phyloP scores from a whole-genome alignment of 441 rosid species.

The Populus tomentosa region DNA sequence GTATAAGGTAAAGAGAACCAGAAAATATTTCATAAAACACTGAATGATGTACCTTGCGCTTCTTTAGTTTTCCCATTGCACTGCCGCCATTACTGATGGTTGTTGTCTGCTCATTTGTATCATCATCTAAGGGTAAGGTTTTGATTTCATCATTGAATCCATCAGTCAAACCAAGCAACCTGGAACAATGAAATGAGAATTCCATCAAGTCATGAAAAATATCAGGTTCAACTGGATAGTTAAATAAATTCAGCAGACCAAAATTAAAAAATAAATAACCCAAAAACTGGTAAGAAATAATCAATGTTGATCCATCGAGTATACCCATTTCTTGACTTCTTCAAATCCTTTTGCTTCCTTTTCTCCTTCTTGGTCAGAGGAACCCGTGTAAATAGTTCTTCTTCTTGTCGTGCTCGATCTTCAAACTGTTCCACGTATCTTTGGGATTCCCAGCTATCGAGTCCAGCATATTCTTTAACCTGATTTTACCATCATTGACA shows the following conservation, averaged over 20 bases:
- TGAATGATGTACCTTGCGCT: slow-evolving; percentile 40
- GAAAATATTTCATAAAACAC: too few species aligned
- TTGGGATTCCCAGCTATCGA: slow-evolving; percentile 59
- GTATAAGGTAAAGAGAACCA: too few species aligned
- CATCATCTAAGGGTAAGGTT: slow-evolving; percentile 47
- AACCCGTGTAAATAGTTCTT: slow-evolving; percentile 71
- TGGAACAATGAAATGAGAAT: slow-evolving; percentile 6
- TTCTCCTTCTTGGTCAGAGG: slow-evolving; percentile 69
- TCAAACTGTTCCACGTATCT: slow-evolving; percentile 55
- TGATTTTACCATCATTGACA: slow-evolving; percentile 26
- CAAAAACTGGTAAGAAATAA: slow-evolving; percentile 1
- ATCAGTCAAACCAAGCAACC: slow-evolving; percentile 26
- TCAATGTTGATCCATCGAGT: slow-evolving; percentile 1
- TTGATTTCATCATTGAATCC: slow-evolving; percentile 62
- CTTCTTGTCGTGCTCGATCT: slow-evolving; percentile 62
- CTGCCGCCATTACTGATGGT: slow-evolving; percentile 21
- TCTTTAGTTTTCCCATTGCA: slow-evolving; percentile 41
- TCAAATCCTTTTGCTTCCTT: slow-evolving; percentile 57
- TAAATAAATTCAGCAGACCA: not conserved
- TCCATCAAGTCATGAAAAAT: not conserved
- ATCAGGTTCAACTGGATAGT: not conserved
- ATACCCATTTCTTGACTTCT: slow-evolving; percentile 81
- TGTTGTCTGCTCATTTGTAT: slow-evolving; percentile 26
- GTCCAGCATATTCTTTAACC: slow-evolving; percentile 58
- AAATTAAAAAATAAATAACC: not conserved